phyloP scores from a whole-genome alignment of 2,329 filamentous ascomycete species.

The Colletotrichum scovillei region DNA sequence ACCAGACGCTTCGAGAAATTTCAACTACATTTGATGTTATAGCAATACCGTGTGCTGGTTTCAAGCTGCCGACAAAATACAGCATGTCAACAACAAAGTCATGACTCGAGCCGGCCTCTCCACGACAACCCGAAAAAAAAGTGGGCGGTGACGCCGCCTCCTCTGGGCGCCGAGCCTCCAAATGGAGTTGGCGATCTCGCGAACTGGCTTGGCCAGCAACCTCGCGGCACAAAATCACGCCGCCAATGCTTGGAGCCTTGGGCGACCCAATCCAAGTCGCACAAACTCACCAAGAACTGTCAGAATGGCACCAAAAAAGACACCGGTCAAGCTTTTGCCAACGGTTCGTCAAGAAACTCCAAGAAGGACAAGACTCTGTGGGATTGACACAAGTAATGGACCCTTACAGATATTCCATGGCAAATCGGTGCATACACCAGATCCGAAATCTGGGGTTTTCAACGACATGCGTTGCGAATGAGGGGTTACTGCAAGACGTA shows the following conservation, averaged over 20 bases:
- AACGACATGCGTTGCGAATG: conserved; percentile 10
- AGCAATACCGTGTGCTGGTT: background rate
- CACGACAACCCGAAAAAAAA: conserved; percentile 18
- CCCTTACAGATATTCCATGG: conserved; percentile 18
- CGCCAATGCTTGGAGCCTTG: conserved; percentile 28
- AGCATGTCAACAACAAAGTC: background rate
- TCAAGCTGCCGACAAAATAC: too few relatives aligned
- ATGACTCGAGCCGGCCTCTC: conserved; percentile 17
- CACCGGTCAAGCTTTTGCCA: conserved; percentile 34
- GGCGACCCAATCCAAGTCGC: conserved; percentile 17
- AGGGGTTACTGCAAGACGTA: background rate
- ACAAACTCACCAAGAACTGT: conserved; percentile 16
- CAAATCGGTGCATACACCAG: background rate
- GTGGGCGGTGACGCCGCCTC: conserved; percentile 27
- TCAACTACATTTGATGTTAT: background rate
- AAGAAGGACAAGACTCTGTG: conserved; percentile 9
- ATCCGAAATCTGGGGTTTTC: conserved; percentile 26
- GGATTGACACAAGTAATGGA: conserved; percentile 11
- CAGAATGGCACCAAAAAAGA: background rate
- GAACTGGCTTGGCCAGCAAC: conserved; percentile 31
- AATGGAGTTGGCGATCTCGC: conserved; percentile 29
- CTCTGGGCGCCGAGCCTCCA: conserved; percentile 33
- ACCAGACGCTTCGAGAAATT: conserved; percentile 24
- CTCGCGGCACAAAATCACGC: conserved; percentile 17
- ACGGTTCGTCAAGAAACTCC: conserved; percentile 13